phyloP scores from a whole-genome alignment of 2,329 filamentous ascomycete genomes.

The Mycosphaerella sp. region DNA sequence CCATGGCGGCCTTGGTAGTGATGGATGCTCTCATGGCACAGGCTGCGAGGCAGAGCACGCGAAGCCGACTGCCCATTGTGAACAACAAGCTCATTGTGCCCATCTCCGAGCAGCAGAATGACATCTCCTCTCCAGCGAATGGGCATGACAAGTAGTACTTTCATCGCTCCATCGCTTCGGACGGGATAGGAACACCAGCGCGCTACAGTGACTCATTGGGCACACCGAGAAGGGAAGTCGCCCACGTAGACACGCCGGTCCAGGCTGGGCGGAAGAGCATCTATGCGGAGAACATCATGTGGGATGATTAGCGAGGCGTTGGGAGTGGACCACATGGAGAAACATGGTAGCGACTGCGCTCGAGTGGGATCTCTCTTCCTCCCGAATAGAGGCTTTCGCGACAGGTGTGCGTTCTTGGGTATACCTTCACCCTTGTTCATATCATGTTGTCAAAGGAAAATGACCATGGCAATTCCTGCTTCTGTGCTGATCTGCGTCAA shows the following conservation, averaged over 20 bases:
- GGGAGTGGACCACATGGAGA: neutral
- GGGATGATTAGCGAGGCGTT: neutral
- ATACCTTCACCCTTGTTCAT: too few relatives aligned
- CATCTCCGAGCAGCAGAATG: conserved; percentile 23
- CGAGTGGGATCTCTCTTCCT: too few relatives aligned
- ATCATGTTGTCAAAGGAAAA: too few relatives aligned
- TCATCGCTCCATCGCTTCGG: neutral
- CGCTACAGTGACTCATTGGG: neutral
- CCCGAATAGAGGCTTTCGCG: too few relatives aligned
- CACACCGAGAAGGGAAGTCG: neutral
- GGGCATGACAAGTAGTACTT: conserved; percentile 12
- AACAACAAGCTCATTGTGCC: conserved; percentile 19
- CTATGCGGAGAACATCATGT: neutral
- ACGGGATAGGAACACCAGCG: neutral
- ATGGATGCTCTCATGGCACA: conserved; percentile 85
- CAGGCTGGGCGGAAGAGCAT: neutral
- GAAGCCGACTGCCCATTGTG: conserved; percentile 41
- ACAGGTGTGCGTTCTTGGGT: too few relatives aligned
- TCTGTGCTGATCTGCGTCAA: too few relatives aligned
- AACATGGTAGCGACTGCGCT: too few relatives aligned
- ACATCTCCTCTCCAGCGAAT: conserved; percentile 19
- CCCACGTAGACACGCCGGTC: neutral
- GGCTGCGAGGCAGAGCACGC: conserved; percentile 53
- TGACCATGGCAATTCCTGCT: too few relatives aligned
- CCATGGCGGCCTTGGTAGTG: conserved; percentile 80